phyloP scores from a whole-genome alignment of 768 basidiomycete species.

The Panus rudis region DNA sequence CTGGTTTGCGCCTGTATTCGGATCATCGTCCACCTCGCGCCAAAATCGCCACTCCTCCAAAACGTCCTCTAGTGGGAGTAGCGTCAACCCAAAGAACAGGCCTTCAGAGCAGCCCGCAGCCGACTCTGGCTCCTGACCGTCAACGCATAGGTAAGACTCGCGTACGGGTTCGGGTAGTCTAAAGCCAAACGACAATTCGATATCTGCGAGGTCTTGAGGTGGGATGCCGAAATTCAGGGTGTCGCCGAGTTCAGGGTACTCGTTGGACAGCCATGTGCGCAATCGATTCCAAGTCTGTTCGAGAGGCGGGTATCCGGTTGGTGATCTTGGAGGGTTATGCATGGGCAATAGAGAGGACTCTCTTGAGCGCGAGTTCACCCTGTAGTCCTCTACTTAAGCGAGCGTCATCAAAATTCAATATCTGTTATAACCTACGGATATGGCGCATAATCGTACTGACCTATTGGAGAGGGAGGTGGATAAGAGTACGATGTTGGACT shows the following conservation, averaged over 20 bases:
- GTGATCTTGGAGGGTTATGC: constrained; percentile 54
- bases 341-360: constrained; percentile 59
- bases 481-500: constrained; percentile 67
- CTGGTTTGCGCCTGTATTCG: constrained; percentile 73
- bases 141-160: constrained; percentile 81
- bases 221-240: constrained; percentile 91
- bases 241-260: constrained; percentile 93
- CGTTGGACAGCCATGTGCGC: constrained; percentile 69
- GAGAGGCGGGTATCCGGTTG: constrained; percentile 68
- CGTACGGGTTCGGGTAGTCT: constrained; percentile 80
- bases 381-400: too few species aligned
- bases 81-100: constrained; percentile 91
- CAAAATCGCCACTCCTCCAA: constrained; percentile 95
- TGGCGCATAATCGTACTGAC: constrained; percentile 54
- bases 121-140: constrained; percentile 92
- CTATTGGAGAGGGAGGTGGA: constrained; percentile 54
- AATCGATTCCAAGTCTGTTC: constrained; percentile 79
- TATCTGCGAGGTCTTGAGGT: constrained; percentile 68
- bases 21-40: constrained; percentile 89
- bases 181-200: constrained; percentile 82
- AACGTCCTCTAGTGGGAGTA: constrained; percentile 88
- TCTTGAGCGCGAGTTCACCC: constrained; percentile 40
- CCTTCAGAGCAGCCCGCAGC: constrained; percentile 85
- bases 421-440: constrained; percentile 25
- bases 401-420: constrained; percentile 2